phyloP scores from a whole-genome alignment of 177 flowering plant species.

The Tripterygium wilfordii region DNA sequence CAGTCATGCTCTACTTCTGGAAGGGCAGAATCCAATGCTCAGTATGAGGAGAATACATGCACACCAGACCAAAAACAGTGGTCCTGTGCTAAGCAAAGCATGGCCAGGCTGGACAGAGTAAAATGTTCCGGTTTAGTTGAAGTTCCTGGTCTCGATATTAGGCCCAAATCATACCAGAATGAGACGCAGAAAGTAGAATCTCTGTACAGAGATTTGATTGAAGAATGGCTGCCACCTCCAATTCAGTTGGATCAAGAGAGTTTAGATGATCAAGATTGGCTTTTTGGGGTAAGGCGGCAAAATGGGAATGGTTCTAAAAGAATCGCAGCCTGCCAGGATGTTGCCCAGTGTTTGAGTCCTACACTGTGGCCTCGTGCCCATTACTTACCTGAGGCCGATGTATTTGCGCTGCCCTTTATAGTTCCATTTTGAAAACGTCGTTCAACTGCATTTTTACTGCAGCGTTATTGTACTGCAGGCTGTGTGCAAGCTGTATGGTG shows the following conservation, averaged over 20 bases:
- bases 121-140: background rate
- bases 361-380: constrained; percentile 25
- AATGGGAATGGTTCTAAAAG: constrained; percentile 3
- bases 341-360: constrained; percentile 2
- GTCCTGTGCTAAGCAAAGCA: background rate
- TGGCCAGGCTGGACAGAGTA: background rate
- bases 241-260: background rate
- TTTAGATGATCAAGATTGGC: constrained; percentile 36
- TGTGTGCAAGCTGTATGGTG: too few species aligned
- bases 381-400: constrained; percentile 20
- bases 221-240: constrained; percentile 23
- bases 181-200: constrained; percentile 5
- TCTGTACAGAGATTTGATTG: constrained; percentile 19
- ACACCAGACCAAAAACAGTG: background rate
- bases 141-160: too few species aligned
- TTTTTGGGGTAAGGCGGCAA: constrained; percentile 15
- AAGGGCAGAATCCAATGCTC: constrained; percentile 1
- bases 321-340: background rate
- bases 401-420: constrained; percentile 36
- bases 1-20: constrained; percentile 16
- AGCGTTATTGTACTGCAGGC: too few species aligned
- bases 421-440: constrained; percentile 41
- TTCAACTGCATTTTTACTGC: too few species aligned
- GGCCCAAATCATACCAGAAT: background rate
- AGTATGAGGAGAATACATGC: background rate